Base-by-base conservation (phyloP, 129 eudicot genomes). In the Arctium lappa region DNA sequence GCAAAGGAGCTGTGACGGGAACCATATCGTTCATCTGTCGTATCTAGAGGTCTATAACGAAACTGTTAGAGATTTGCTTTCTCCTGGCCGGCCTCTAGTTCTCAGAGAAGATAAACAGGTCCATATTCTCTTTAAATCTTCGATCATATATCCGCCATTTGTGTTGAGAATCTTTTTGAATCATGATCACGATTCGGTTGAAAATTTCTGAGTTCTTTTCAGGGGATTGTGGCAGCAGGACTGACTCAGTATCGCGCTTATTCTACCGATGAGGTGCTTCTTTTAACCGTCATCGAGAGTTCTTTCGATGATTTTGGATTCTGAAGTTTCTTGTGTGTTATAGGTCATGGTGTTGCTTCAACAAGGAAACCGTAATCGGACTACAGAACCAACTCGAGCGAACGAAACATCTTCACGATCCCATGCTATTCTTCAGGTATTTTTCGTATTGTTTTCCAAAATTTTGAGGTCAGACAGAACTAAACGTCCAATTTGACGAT, bases 101-200 rank as follows among this genome's bases (percentile, higher is more conserved):
- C 97, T 93, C 31, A 80, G 98, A 87, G 98, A 93, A 91, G 98
- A 93, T 79, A 93, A 93, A 76, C 98, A 91, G 91, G 98, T 93
- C 65, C 4, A 33, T 31, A 53, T 69, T 73, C 33, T 15, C 31
- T 7, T 4, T 38, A 65, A 36, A 22, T 70, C 76, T 68, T 44
- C 4, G 27, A 69, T 77, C 29, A 46, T 40, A 38, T 60, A 79
- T 72, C 16, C 53, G 33, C 36, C 5, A 3, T 53, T 30, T 69
- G 8, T 34, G 30, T 71, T 62, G n/a, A 5, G 68, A 3, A 16
- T 15, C 15, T 9, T 48, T 44, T 22, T 65, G n/a, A 8, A 29
- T 78, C n/a, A 11, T 6, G 36, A 36, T 81, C 30, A 81, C 16
- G 27, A 38, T 30, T 77, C 65, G 22, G 50, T 53, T 73, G 27